Conservation (phyloP, 768 basidiomycete genomes). For the Amanita pseudoporphyria region DNA sequence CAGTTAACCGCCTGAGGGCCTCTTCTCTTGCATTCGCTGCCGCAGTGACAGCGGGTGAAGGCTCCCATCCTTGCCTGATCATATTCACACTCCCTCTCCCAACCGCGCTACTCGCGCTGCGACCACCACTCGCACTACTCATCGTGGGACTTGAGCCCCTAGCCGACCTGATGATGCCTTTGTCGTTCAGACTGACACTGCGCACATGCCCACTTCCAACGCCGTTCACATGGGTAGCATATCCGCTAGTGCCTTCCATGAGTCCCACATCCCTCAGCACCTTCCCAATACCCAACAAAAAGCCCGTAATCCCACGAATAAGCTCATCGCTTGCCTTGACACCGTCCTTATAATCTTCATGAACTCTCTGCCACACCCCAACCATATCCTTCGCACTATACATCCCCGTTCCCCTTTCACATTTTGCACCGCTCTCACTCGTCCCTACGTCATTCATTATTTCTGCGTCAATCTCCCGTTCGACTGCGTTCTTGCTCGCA, state of each 20-base stretch:
- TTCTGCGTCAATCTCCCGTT: slow-evolving; percentile 70
- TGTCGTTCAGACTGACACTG: slow-evolving; percentile 50
- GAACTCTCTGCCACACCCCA: slow-evolving; percentile 60
- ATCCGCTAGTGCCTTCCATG: slow-evolving; percentile 13
- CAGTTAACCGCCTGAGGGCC: slow-evolving; percentile 24
- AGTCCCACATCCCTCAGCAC: slow-evolving; percentile 47
- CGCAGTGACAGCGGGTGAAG: slow-evolving; percentile 12
- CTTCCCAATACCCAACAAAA: slow-evolving; percentile 67
- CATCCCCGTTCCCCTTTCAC: slow-evolving; percentile 7
- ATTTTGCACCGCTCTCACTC: slow-evolving; percentile 8
- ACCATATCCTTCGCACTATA: slow-evolving; percentile 26
- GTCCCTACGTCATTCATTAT: slow-evolving; percentile 36
- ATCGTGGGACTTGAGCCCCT: slow-evolving; percentile 23
- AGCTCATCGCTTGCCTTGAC: slow-evolving; percentile 70
- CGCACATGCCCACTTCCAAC: slow-evolving; percentile 30
- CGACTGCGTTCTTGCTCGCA: slow-evolving; percentile 50
- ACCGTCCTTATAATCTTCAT: slow-evolving; percentile 64
- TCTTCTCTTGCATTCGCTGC: slow-evolving; percentile 28
- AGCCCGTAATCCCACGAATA: slow-evolving; percentile 64
- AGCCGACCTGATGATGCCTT: slow-evolving; percentile 17
- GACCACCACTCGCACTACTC: slow-evolving; percentile 7
- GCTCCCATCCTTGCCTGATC: slow-evolving; percentile 38
- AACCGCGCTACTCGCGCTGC: slow-evolving; percentile 20
- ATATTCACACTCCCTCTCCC: slow-evolving; percentile 46
- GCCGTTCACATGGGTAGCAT: slow-evolving; percentile 13